These are phyloP conservation scores for Solanum dulcamara DNA, from an alignment of 257 asterid species.

Conservation along the genomic window DNA sequence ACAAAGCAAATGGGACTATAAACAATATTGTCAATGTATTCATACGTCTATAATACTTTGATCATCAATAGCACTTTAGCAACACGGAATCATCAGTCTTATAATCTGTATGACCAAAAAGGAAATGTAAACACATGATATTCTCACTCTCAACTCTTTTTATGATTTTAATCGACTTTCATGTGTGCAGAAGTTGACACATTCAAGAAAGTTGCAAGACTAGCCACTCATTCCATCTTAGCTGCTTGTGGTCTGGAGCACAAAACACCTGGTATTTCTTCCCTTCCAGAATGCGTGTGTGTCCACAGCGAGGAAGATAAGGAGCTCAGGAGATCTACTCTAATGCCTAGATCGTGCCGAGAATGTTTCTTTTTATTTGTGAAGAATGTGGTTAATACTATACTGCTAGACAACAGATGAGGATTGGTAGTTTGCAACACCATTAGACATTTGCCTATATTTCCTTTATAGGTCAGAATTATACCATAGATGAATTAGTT, in stretches of 20 bases:
- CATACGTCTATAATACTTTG: neutral
- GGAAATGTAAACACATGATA: neutral
- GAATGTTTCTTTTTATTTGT: conserved; percentile 57
- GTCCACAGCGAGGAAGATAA: conserved; percentile 20
- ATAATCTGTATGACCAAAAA: neutral
- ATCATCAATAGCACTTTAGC: neutral
- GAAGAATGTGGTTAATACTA: conserved; percentile 39
- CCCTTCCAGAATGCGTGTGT: conserved; percentile 29
- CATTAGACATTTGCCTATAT: neutral
- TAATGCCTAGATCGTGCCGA: conserved; percentile 54
- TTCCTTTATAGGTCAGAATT: neutral
- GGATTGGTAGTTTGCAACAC: neutral
- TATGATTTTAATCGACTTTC: neutral
- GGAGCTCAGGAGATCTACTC: conserved; percentile 29
- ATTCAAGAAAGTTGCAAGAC: conserved; percentile 59
- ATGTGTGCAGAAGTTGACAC: conserved; percentile 31
- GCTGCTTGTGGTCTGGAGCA: conserved; percentile 61
- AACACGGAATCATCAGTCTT: neutral
- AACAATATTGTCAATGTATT: neutral
- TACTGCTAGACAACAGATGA: conserved; percentile 18
- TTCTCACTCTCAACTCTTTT: neutral
- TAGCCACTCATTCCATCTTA: conserved; percentile 54
- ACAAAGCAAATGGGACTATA: neutral
- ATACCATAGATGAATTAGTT: neutral
- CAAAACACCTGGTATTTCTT: conserved; percentile 18